Evolutionary conservation across 768 basidiomycete genomes (phyloP).

Genomic region (Mycena chlorophos): DNA sequence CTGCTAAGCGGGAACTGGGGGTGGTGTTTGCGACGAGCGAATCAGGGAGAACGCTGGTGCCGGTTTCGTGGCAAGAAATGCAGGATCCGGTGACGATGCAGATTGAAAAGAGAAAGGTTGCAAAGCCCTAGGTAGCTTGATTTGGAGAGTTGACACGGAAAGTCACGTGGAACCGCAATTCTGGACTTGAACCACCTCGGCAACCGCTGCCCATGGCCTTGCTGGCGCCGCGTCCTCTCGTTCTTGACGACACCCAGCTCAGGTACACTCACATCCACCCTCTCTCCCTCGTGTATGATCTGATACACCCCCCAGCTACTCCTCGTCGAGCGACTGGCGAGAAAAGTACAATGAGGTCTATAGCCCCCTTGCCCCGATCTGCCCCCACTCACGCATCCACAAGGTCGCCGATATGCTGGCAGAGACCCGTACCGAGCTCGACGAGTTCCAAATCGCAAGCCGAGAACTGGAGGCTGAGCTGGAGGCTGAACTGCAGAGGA

Average conservation of each 20-base stretch:
- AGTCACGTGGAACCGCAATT: neutral
- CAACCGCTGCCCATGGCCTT: slow-evolving; percentile 57
- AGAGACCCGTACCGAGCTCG: slow-evolving; percentile 82
- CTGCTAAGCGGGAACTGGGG: slow-evolving; percentile 86
- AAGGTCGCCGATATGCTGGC: slow-evolving; percentile 78
- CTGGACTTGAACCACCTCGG: neutral
- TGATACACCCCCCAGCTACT: slow-evolving; percentile 45
- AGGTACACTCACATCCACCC: slow-evolving; percentile 40
- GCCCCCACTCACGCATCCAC: neutral
- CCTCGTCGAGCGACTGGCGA: slow-evolving; percentile 67
- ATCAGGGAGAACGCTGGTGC: slow-evolving; percentile 80
- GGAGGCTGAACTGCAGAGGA: slow-evolving; percentile 85
- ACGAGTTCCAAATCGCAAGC: slow-evolving; percentile 83
- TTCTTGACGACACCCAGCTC: slow-evolving; percentile 65
- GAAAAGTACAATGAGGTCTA: slow-evolving; percentile 71
- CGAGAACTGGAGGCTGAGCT: slow-evolving; percentile 93
- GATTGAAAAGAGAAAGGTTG: slow-evolving; percentile 82
- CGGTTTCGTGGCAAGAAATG: slow-evolving; percentile 91
- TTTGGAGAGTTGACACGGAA: slow-evolving; percentile 15
- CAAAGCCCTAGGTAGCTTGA: slow-evolving; percentile 52
- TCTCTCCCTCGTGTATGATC: slow-evolving; percentile 20
- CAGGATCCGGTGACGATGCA: slow-evolving; percentile 79
- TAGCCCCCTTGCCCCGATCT: slow-evolving; percentile 2
- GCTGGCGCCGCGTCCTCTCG: slow-evolving; percentile 59
- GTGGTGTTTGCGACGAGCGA: slow-evolving; percentile 91